These are phyloP conservation scores for Dysphania ambrosioides DNA, from an alignment of 148 eudicot species.

Conservation along the genomic window DNA sequence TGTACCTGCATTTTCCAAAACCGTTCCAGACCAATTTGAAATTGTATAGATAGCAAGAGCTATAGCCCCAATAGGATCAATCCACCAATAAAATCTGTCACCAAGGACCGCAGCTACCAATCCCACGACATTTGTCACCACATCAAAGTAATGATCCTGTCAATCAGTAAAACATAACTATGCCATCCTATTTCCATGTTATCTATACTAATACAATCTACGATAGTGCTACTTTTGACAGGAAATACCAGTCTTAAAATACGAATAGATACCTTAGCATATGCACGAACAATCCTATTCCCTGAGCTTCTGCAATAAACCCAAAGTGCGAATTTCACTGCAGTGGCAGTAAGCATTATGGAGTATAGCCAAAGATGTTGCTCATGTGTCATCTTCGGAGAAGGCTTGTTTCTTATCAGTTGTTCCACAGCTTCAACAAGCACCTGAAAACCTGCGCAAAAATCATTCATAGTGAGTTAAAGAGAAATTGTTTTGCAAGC, in stretches of 20 bases:
- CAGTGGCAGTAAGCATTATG: slow-evolving; percentile 61
- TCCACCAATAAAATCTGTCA: slow-evolving; percentile 66
- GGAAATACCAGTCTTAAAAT: not conserved
- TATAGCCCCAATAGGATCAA: slow-evolving; percentile 72
- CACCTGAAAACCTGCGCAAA: slow-evolving; percentile 62
- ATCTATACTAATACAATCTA: not conserved
- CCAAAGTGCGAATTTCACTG: slow-evolving; percentile 57
- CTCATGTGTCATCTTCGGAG: slow-evolving; percentile 40
- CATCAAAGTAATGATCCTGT: slow-evolving; percentile 82
- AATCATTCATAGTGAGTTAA: not conserved
- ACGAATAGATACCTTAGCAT: slow-evolving; percentile 50
- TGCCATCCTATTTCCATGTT: not conserved
- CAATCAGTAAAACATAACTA: not conserved
- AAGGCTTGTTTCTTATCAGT: slow-evolving; percentile 42
- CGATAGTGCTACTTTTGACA: not conserved
- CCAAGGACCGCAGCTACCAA: slow-evolving; percentile 71
- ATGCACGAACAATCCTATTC: slow-evolving; percentile 68
- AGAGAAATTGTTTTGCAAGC: no score
- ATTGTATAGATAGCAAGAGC: slow-evolving; percentile 62
- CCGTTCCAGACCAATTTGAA: slow-evolving; percentile 69
- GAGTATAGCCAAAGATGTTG: slow-evolving; percentile 59
- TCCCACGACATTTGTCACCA: slow-evolving; percentile 72
- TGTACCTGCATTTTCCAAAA: slow-evolving; percentile 84
- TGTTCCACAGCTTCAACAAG: slow-evolving; percentile 56
- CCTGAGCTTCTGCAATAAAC: slow-evolving; percentile 65